These are phyloP conservation scores for Medicago arabica DNA, from an alignment of 306 rosid species.

Conservation along the genomic window DNA sequence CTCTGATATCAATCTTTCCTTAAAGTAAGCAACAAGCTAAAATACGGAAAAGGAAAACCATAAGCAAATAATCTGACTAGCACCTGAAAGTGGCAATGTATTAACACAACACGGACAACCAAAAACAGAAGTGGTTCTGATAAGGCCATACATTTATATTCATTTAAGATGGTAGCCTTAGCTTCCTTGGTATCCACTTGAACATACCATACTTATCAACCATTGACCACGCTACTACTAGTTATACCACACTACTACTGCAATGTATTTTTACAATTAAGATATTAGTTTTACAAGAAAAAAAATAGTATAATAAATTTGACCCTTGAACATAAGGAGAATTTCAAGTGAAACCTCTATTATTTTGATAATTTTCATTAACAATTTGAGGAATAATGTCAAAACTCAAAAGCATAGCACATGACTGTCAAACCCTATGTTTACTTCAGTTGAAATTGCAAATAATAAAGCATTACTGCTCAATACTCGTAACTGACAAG, in stretches of 20 bases:
- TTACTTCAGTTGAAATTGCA: conserved; percentile 20
- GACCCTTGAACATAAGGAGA: neutral
- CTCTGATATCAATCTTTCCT: conserved; percentile 76
- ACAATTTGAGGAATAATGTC: neutral
- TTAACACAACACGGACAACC: conserved; percentile 7
- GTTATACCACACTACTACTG: neutral
- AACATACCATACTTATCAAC: too few species aligned
- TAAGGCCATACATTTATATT: conserved; percentile 3
- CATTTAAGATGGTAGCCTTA: neutral
- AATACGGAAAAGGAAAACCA: conserved; percentile 35
- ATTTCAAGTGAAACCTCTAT: neutral
- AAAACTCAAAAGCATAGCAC: neutral
- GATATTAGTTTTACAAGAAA: conserved; percentile 15
- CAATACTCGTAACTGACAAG: neutral
- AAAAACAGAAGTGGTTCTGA: conserved; percentile 17
- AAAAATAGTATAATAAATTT: neutral
- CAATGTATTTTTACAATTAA: conserved; percentile 18
- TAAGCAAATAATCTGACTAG: conserved; percentile 39
- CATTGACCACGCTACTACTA: too few species aligned
- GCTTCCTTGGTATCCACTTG: too few species aligned
- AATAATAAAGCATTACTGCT: conserved; percentile 14
- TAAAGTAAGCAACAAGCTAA: conserved; percentile 74
- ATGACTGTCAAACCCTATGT: neutral
- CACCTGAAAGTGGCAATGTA: conserved; percentile 27
- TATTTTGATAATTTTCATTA: neutral